Evolutionary conservation across 2,329 filamentous ascomycete genomes (phyloP).

Genomic region (Zymoseptoria crescenta): DNA sequence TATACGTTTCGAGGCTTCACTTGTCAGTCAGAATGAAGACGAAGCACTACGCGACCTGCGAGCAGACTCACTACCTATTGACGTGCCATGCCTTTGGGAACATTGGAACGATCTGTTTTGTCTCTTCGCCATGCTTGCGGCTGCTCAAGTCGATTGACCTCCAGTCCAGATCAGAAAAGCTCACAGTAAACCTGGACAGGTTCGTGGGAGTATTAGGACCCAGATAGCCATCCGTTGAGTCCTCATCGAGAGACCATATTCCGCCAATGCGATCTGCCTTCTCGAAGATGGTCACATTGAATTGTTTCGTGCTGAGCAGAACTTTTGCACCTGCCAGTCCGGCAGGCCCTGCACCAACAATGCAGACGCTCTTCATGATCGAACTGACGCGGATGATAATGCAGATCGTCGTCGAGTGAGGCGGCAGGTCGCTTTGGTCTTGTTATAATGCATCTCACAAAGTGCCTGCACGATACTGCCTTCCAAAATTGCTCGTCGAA

Average conservation of each 20-base stretch:
- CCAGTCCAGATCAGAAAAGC: constrained; percentile 61
- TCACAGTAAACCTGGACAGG: constrained; percentile 67
- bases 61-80: constrained; percentile 49
- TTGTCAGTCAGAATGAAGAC: background rate
- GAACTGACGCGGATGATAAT: background rate
- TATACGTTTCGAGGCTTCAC: constrained; percentile 51
- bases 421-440: background rate
- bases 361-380: constrained; percentile 29
- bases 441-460: background rate
- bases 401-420: background rate
- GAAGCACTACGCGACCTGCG: background rate
- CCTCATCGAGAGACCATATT: constrained; percentile 56
- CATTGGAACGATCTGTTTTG: constrained; percentile 43
- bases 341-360: constrained; percentile 39
- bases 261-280: constrained; percentile 59
- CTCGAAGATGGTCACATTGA: constrained; percentile 65
- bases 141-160: constrained; percentile 34
- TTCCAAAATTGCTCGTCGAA: too few species aligned
- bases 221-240: constrained; percentile 44
- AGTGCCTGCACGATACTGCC: background rate
- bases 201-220: constrained; percentile 57
- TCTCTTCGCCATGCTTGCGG: constrained; percentile 4
- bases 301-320: constrained; percentile 52
- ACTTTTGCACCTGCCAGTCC: constrained; percentile 52
- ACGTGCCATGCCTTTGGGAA: constrained; percentile 73